These are phyloP conservation scores for Phytophthora crassamura DNA, from an alignment of 352 stramenopile genomes.

Conservation along the genomic window DNA sequence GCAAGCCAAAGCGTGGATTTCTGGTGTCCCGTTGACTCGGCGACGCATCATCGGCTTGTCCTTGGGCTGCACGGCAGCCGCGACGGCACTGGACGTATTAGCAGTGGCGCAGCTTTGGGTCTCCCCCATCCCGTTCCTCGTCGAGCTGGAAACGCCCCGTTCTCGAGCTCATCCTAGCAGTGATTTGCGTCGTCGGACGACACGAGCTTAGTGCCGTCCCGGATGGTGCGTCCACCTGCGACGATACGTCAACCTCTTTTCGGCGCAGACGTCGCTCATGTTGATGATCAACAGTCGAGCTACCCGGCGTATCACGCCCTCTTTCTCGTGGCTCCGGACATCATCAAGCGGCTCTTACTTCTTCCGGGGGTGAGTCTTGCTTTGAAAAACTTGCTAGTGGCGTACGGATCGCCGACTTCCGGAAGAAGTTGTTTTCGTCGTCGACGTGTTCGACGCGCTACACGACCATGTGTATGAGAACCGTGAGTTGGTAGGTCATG, in stretches of 20 bases:
- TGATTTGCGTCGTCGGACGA: conserved; percentile 23
- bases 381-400: conserved; percentile 18
- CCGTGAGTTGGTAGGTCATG: neutral
- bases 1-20: conserved; percentile 17
- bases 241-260: conserved; percentile 23
- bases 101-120: conserved; percentile 22
- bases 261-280: conserved; percentile 20
- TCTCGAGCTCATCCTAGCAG: conserved; percentile 18
- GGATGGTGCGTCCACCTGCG: conserved; percentile 15
- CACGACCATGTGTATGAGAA: conserved; percentile 14
- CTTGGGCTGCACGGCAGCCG: conserved; percentile 3
- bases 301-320: conserved; percentile 26
- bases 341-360: conserved; percentile 10
- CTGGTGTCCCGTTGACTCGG: conserved; percentile 15
- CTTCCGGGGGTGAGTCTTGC: conserved; percentile 5
- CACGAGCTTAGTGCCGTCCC: conserved; percentile 1
- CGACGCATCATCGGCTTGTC: conserved; percentile 5
- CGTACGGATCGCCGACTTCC: conserved; percentile 25
- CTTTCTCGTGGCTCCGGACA: conserved; percentile 12
- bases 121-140: conserved; percentile 36
- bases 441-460: conserved; percentile 27
- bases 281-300: too few species aligned
- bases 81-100: conserved; percentile 17
- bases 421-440: conserved; percentile 22
- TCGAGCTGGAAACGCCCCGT: conserved; percentile 9